Base-by-base conservation (phyloP, 805 yeast species). In the Saccharomycopsis sp. region DNA sequence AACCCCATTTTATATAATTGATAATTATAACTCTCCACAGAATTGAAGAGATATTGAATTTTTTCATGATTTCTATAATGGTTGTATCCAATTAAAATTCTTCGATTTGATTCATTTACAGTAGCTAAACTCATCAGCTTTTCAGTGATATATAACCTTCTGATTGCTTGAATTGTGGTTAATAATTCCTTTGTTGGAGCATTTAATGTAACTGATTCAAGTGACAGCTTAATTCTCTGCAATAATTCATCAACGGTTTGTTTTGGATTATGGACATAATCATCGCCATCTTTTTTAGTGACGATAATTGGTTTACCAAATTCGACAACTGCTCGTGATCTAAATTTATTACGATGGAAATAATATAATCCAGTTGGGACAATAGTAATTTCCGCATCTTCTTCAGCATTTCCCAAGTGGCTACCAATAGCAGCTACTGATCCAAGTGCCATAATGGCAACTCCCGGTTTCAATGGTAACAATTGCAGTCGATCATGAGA, bases 351-450 rank as follows among this genome's bases (percentile, higher is more conserved):
- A 4, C 96, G 90, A 58, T 86, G 95, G 73, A 90, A 90, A 64
- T 90, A 90, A 64, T 90, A 90, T 90, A 93, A 82, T 34, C 98
- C 98, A 59, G 96, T 88, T 3, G 97, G 97, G 11, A 93, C 95
- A 53, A 90, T 86, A 55, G 81, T 79, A 3, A 90, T 90, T 45
- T 81, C 79, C 48, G 84, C 78, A 37, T 75, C 73, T 0, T 93
- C 87, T 22, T 21, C 38, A n/a, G 26, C 22, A 3, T 20, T 27
- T 11, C 48, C 40, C n/a, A n/a, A n/a, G n/a, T n/a, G n/a, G n/a
- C n/a, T n/a, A n/a, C n/a, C n/a, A 26, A 48, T 44, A 48, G 77
- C 71, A 20, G 79, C 84, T 78, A 89, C 76, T 7, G 97, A 93
- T 6, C 97, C 98, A 24, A 93, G 69, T 0, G 97, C 98, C 97